These are phyloP conservation scores for Ustilago hordei DNA, from an alignment of 1,284 basidiomycete species.

Conservation along the genomic window DNA sequence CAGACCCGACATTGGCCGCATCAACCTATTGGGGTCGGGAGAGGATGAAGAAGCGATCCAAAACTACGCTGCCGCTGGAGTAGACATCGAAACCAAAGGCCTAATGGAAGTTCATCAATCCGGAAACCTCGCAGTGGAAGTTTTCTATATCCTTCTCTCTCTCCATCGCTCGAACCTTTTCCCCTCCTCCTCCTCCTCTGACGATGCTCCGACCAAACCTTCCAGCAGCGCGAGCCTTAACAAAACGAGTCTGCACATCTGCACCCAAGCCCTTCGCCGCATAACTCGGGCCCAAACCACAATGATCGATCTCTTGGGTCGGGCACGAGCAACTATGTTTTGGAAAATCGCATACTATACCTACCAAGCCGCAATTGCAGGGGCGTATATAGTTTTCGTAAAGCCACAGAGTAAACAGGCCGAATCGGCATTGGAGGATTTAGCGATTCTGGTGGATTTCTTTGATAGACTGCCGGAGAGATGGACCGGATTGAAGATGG, in stretches of 20 bases:
- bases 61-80: slow-evolving; percentile 33
- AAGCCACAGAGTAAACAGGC: slow-evolving; percentile 44
- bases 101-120: slow-evolving; percentile 46
- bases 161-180: slow-evolving; percentile 43
- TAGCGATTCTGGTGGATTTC: slow-evolving; percentile 39
- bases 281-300: slow-evolving; percentile 42
- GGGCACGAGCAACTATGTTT: slow-evolving; percentile 41
- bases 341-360: slow-evolving; percentile 52
- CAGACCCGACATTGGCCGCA: slow-evolving; percentile 32
- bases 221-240: slow-evolving; percentile 13
- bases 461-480: slow-evolving; percentile 44
- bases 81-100: slow-evolving; percentile 44
- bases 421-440: slow-evolving; percentile 33
- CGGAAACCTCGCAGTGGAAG: slow-evolving; percentile 40
- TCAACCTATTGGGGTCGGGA: slow-evolving; percentile 24
- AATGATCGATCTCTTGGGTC: slow-evolving; percentile 39
- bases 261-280: slow-evolving; percentile 34
- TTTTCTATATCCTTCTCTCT: slow-evolving; percentile 38
- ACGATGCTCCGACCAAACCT: background rate
- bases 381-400: slow-evolving; percentile 43
- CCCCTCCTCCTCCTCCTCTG: slow-evolving; percentile 9
- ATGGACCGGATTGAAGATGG: slow-evolving; percentile 46
- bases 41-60: slow-evolving; percentile 26
- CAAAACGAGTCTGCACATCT: slow-evolving; percentile 36
- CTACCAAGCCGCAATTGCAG: slow-evolving; percentile 45